Conservation (phyloP, 371 early-diverging fungal genomes). For the Massospora cicadina region DNA sequence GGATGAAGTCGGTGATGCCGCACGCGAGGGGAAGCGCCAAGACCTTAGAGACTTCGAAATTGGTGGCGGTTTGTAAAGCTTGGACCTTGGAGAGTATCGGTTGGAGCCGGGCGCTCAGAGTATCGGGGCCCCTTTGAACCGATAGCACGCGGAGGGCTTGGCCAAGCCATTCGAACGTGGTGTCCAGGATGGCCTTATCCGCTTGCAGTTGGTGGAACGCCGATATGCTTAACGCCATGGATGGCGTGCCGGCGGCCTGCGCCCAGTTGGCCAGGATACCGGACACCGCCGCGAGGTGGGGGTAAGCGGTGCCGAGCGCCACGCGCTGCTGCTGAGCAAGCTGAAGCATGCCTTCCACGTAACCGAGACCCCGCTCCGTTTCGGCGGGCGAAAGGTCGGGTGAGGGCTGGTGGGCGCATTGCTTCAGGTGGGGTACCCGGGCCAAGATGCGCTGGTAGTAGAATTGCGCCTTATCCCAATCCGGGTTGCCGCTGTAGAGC, state of each 20-base stretch:
- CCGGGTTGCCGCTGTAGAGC: conserved; percentile 15
- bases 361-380: conserved; percentile 47
- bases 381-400: conserved; percentile 53
- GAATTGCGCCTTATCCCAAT: conserved; percentile 39
- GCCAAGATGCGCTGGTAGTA: conserved; percentile 40
- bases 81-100: not conserved
- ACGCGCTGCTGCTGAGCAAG: conserved; percentile 38
- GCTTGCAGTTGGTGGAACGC: not conserved
- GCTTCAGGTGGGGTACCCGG: conserved; percentile 41
- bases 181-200: not conserved
- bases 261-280: conserved; percentile 14
- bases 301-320: conserved; percentile 19
- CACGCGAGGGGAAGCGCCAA: not conserved
- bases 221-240: not conserved
- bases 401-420: conserved; percentile 31
- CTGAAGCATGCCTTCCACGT: conserved; percentile 47
- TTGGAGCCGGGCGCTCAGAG: not conserved
- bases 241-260: conserved; percentile 14
- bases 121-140: not conserved
- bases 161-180: not conserved
- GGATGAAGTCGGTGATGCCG: not conserved
- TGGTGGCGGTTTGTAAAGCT: not conserved
- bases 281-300: conserved; percentile 16
- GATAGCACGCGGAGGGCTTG: not conserved
- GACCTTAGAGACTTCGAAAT: not conserved